Base-by-base conservation (phyloP, 2,329 filamentous ascomycete species). In the Aspergillus quadrilineatus region DNA sequence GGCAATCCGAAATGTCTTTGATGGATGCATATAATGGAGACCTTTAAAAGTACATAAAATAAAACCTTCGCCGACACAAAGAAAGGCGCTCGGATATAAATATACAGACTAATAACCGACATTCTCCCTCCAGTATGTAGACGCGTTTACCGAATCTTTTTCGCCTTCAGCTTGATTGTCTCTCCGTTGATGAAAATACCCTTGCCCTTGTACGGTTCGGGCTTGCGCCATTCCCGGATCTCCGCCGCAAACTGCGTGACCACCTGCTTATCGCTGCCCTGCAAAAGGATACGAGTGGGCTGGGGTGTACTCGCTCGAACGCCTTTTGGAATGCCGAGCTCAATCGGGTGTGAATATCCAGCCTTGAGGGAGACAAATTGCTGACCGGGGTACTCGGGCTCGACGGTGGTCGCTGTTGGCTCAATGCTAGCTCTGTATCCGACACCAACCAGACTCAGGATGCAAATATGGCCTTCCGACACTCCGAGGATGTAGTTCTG, bases 191-290 rank as follows among this genome's bases (percentile, higher is more conserved):
- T 88, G 73, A 97, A 99, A 67, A 99, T 96, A 67, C 94, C 94
- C 85, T 99, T 97, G 65, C 94, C 94, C 85, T 99, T 99, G 78
- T 99, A 99, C 63, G 94, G 94, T 79, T 99, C 94, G 30, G 94
- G 94, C 63, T 84, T 84, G 71, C 94, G 87, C 93, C 93, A 97
- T 75, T 81, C 84, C 66, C 91, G 83, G 65, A 99, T 95, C 66
- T 87, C 81, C 0, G 94, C 94, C 15, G 94, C 94, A 75, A 97
- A 97, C 57, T 89, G 87, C 82, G 92, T 94, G 61, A 99, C 86
- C 48, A 87, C 83, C 75, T 95, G 88, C 72, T 91, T 92, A 72
- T 97, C 85, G 51, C 88, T 82, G 7, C 94, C 92, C 78, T 99
- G 92, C 39, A 99, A 78, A 66, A 99, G 77, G 64, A 99, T 90